phyloP scores from a whole-genome alignment of 108 stramenopile genomes.

The Skeletonema grethae region DNA sequence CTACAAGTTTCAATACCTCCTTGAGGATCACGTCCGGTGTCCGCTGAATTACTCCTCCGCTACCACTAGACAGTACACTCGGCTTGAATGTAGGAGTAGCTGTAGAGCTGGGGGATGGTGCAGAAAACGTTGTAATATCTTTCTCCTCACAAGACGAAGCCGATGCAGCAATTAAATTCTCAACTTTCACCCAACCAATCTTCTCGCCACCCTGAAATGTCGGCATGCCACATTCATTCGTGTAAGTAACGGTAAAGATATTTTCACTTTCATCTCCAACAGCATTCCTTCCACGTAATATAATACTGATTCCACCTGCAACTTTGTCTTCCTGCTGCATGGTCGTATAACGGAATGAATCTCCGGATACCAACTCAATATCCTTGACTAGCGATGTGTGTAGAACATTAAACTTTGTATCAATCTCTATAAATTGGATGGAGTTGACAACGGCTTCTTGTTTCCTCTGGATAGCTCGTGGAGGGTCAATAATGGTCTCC shows the following conservation, averaged over 20 bases:
- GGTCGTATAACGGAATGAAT: not conserved
- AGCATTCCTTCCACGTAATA: not conserved
- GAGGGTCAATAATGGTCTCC: not conserved
- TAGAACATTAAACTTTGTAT: conserved; percentile 3
- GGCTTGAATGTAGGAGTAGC: not conserved
- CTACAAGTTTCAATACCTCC: not conserved
- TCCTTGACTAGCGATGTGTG: not conserved
- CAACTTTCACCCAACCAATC: conserved; percentile 2
- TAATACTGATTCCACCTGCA: conserved; percentile 1
- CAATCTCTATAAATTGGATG: not conserved
- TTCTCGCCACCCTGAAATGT: conserved; percentile 6
- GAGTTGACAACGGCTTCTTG: conserved; percentile 2
- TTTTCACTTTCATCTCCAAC: conserved; percentile 1
- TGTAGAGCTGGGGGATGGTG: not conserved
- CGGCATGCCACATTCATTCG: not conserved
- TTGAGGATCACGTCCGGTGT: not conserved
- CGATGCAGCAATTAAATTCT: not conserved
- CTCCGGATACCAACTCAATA: not conserved
- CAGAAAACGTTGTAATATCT: not conserved
- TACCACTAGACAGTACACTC: not conserved
- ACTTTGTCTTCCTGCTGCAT: not conserved
- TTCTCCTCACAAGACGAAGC: not conserved
- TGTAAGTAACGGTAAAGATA: conserved; percentile 7
- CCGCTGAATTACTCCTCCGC: not conserved
- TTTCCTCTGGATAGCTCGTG: not conserved